Evolutionary conservation across 2,329 filamentous ascomycete genomes (phyloP).

Genomic region (Xylaria sp.): DNA sequence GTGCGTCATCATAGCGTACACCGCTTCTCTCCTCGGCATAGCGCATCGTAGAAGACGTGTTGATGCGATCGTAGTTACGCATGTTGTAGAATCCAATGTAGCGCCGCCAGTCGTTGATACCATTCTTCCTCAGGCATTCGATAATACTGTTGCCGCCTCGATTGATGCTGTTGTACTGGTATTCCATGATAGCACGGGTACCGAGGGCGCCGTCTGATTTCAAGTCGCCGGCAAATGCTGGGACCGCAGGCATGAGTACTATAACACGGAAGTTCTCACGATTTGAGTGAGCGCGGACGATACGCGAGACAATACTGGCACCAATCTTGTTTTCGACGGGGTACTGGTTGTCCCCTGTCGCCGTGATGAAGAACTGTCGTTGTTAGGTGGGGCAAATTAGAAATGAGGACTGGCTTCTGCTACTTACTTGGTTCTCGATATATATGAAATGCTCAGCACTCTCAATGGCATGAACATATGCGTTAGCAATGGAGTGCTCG

Average conservation of each 20-base stretch:
- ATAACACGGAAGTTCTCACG: slow-evolving; percentile 75
- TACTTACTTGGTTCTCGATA: slow-evolving; percentile 71
- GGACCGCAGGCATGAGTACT: slow-evolving; percentile 79
- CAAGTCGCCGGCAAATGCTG: slow-evolving; percentile 82
- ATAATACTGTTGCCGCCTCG: slow-evolving; percentile 80
- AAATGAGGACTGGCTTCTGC: no score
- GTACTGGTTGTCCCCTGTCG: slow-evolving; percentile 70
- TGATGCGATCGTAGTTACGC: slow-evolving; percentile 83
- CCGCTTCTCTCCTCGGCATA: slow-evolving; percentile 67
- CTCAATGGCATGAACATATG: slow-evolving; percentile 75
- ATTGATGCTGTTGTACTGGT: slow-evolving; percentile 81
- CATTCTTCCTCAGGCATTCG: slow-evolving; percentile 68
- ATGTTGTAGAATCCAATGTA: slow-evolving; percentile 89
- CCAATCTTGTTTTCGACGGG: slow-evolving; percentile 81
- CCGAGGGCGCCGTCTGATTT: slow-evolving; percentile 74
- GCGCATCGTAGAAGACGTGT: slow-evolving; percentile 67
- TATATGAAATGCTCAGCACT: slow-evolving; percentile 76
- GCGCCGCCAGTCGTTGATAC: slow-evolving; percentile 68
- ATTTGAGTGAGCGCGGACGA: slow-evolving; percentile 70
- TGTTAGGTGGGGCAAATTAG: slow-evolving; percentile 14
- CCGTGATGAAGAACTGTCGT: slow-evolving; percentile 81
- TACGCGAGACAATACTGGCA: slow-evolving; percentile 77
- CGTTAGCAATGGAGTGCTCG: slow-evolving; percentile 83
- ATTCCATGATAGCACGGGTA: slow-evolving; percentile 87
- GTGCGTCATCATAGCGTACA: slow-evolving; percentile 70